A percentile compares a stretch with the other conserved stretches of the same genome.
phyloP scores from a whole-genome alignment of 306 rosid genomes.

The Pterocarpus macrocarpus region DNA sequence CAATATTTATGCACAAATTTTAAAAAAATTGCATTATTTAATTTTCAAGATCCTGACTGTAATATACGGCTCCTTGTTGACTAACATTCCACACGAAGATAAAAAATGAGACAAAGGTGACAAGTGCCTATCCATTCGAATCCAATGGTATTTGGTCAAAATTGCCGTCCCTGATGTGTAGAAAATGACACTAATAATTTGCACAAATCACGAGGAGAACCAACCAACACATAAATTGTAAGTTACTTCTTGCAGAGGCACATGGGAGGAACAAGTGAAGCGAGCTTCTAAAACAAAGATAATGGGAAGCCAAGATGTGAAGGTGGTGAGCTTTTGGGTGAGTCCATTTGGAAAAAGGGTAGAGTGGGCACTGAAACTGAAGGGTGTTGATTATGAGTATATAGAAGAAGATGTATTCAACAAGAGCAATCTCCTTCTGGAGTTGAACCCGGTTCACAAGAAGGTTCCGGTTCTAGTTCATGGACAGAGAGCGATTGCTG shows the following conservation, averaged over 20 bases:
- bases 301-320: conserved; percentile 40
- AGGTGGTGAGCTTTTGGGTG: conserved; percentile 42
- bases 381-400: conserved; percentile 44
- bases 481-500: conserved; percentile 21
- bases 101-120: background rate
- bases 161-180: background rate
- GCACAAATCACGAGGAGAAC: background rate
- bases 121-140: background rate
- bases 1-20: too few species aligned
- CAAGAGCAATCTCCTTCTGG: conserved; percentile 47
- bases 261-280: background rate
- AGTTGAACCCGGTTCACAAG: conserved; percentile 51
- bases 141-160: background rate
- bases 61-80: too few species aligned
- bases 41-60: too few species aligned
- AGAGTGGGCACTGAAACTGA: conserved; percentile 49
- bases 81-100: background rate
- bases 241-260: background rate
- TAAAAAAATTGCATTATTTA: too few species aligned
- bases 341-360: conserved; percentile 50
- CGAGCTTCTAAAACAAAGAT: background rate
- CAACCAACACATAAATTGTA: background rate
- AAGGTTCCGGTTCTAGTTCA: conserved; percentile 46
- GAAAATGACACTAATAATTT: background rate
- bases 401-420: conserved; percentile 53